Percentiles rank a stretch among this genome's conserved stretches.
phyloP scores from a whole-genome alignment of 257 asterid genomes.

The Ophiorrhiza pumila region DNA sequence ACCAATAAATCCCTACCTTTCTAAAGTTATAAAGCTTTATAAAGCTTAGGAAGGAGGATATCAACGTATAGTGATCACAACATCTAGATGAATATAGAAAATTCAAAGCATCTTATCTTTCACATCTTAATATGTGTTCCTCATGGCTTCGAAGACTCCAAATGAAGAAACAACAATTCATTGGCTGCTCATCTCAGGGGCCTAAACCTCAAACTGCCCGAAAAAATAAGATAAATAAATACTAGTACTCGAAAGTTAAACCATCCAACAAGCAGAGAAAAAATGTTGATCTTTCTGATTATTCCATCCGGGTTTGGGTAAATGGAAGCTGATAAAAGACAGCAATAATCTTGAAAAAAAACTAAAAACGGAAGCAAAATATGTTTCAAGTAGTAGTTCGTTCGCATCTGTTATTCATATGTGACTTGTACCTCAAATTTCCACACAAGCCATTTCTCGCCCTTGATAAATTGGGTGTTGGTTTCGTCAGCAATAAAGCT shows the following conservation, averaged over 20 bases:
- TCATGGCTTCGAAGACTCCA: background rate
- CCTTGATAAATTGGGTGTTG: slow-evolving; percentile 61
- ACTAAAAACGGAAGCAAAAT: background rate
- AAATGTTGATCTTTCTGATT: background rate
- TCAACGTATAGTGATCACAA: background rate
- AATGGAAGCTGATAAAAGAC: background rate
- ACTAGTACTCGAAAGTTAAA: background rate
- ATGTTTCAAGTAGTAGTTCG: background rate
- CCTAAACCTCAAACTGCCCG: background rate
- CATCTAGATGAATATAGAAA: background rate
- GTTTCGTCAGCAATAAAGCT: slow-evolving; percentile 80
- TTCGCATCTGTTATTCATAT: background rate
- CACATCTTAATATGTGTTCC: background rate
- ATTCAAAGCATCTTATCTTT: background rate
- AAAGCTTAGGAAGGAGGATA: background rate
- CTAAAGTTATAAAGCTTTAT: background rate
- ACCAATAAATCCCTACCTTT: background rate
- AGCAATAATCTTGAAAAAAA: background rate
- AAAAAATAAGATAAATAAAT: background rate
- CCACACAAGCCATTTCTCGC: slow-evolving; percentile 99
- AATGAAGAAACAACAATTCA: too few species aligned
- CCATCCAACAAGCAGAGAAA: background rate
- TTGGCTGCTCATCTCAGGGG: too few species aligned
- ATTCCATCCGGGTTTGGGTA: background rate
- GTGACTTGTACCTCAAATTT: slow-evolving; percentile 70